These are phyloP conservation scores for Theileria parva DNA, from an alignment of 169 alveolate species.

Conservation along the genomic window DNA sequence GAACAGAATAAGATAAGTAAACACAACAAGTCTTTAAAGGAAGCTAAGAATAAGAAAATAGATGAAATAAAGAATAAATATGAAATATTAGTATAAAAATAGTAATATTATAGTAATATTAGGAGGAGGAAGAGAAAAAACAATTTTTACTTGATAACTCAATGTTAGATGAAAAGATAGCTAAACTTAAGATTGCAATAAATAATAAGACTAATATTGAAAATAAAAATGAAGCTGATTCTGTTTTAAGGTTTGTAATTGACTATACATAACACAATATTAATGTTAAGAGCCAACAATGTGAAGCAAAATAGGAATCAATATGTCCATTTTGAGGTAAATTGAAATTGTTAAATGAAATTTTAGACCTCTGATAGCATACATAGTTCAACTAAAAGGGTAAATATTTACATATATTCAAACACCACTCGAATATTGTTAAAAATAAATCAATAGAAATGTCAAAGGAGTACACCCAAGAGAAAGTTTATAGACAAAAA, in stretches of 20 bases:
- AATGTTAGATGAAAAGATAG: constrained; percentile 11
- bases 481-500: constrained; percentile 6
- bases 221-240: constrained; percentile 3
- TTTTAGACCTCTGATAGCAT: not conserved
- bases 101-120: constrained; percentile 6
- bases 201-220: constrained; percentile 11
- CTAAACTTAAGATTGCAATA: not conserved
- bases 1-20: constrained; percentile 20
- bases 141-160: not conserved
- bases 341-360: not conserved
- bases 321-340: not conserved
- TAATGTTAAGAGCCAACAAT: too few relatives aligned
- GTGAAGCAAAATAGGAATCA: constrained; percentile 1
- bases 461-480: not conserved
- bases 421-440: not conserved
- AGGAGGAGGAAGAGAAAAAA: constrained; percentile 12
- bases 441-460: not conserved
- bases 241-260: not conserved
- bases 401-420: not conserved
- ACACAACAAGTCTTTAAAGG: not conserved
- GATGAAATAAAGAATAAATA: constrained; percentile 9
- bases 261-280: not conserved
- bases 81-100: constrained; percentile 10
- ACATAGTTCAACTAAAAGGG: constrained; percentile 7
- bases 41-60: constrained; percentile 6